Evolutionary conservation across 176 grass and related monocot genomes (phyloP).

Genomic region (Oryza meyeriana): DNA sequence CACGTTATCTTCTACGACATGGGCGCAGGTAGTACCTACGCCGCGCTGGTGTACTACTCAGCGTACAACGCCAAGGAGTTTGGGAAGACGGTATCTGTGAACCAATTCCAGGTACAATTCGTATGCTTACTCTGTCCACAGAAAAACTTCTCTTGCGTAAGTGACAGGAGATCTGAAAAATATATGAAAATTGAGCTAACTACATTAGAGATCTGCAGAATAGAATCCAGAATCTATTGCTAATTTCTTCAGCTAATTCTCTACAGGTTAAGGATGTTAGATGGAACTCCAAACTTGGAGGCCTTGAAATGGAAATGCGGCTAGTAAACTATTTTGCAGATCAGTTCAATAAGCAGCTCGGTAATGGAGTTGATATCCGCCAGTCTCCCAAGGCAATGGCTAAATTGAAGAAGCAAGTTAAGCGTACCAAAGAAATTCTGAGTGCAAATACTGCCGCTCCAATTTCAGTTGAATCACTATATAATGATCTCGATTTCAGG

Average conservation of each 20-base stretch:
- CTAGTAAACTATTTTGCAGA: constrained; percentile 85
- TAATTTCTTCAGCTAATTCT: constrained; percentile 8
- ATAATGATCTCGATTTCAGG: constrained; percentile 94
- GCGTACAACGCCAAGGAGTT: constrained; percentile 83
- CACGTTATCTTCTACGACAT: constrained; percentile 97
- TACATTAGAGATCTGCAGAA: background rate
- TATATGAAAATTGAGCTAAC: background rate
- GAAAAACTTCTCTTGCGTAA: background rate
- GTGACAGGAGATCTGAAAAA: constrained; percentile 20
- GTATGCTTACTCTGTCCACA: background rate
- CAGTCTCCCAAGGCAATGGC: constrained; percentile 96
- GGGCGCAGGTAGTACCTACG: constrained; percentile 92
- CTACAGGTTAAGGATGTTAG: constrained; percentile 90
- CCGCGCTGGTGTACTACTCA: constrained; percentile 87
- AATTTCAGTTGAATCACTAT: constrained; percentile 96
- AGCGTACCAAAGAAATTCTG: constrained; percentile 98
- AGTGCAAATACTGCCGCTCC: constrained; percentile 93
- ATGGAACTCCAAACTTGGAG: constrained; percentile 95
- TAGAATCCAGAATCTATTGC: background rate
- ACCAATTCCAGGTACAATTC: constrained; percentile 81
- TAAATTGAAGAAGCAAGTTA: constrained; percentile 99
- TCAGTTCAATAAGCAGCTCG: constrained; percentile 88
- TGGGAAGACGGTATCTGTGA: constrained; percentile 73
- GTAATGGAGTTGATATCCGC: constrained; percentile 80
- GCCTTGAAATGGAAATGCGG: constrained; percentile 83